Conservation (phyloP, 1,139 yeast genomes). For the Suhomyces kunorum region DNA sequence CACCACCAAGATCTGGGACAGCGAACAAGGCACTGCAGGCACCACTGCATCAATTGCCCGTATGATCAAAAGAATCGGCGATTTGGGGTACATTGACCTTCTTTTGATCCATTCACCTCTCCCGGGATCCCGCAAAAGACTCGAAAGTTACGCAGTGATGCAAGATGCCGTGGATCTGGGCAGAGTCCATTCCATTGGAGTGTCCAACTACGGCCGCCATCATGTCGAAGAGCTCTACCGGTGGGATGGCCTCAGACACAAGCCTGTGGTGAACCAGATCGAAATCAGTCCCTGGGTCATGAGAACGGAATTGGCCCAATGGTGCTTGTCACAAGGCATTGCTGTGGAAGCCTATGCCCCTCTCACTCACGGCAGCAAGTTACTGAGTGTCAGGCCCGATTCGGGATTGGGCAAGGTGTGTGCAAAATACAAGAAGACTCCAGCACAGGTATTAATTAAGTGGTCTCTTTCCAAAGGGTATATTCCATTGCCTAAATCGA, state of each 20-base stretch:
- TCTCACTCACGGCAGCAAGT: slow-evolving; percentile 38
- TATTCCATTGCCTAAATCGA: slow-evolving; percentile 42
- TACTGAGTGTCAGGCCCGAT: slow-evolving; percentile 13
- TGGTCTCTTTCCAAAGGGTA: slow-evolving; percentile 48
- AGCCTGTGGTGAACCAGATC: slow-evolving; percentile 64
- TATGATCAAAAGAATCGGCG: slow-evolving; percentile 29
- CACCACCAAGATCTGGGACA: slow-evolving; percentile 50
- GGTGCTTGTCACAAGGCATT: slow-evolving; percentile 41
- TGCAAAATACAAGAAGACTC: slow-evolving; percentile 27
- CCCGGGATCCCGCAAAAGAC: slow-evolving; percentile 50
- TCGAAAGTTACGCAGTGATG: slow-evolving; percentile 62
- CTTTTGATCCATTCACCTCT: slow-evolving; percentile 63
- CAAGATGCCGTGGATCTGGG: slow-evolving; percentile 66
- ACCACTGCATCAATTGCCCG: slow-evolving; percentile 31
- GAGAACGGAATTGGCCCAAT: slow-evolving; percentile 62
- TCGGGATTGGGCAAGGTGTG: slow-evolving; percentile 12
- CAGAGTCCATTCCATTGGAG: slow-evolving; percentile 60
- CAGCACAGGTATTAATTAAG: slow-evolving; percentile 38
- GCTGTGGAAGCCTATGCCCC: slow-evolving; percentile 45
- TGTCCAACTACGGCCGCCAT: slow-evolving; percentile 65
- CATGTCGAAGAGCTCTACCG: slow-evolving; percentile 59
- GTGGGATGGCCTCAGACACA: slow-evolving; percentile 52
- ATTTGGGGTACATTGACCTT: slow-evolving; percentile 44
- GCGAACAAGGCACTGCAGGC: slow-evolving; percentile 29
- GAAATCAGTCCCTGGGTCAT: slow-evolving; percentile 79